phyloP scores from a whole-genome alignment of 176 grass and related monocot species.

The Alopecurus myosuroides region DNA sequence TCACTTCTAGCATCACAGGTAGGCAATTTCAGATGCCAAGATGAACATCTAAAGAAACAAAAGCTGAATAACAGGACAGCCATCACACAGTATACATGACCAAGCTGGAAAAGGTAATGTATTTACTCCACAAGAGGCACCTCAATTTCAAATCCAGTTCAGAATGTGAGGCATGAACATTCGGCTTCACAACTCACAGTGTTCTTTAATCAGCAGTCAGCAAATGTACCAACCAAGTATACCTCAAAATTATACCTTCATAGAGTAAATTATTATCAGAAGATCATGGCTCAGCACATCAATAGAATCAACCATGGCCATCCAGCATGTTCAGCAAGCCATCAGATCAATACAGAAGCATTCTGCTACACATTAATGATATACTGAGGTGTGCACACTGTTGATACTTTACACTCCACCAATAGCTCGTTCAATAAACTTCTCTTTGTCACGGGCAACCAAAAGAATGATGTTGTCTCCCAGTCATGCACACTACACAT shows the following conservation, averaged over 20 bases:
- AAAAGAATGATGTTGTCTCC: neutral
- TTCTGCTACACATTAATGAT: neutral
- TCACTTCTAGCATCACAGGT: neutral
- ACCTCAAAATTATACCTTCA: neutral
- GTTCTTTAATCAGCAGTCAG: neutral
- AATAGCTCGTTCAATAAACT: neutral
- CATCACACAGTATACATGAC: neutral
- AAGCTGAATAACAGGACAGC: constrained; percentile 21
- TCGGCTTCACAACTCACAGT: neutral
- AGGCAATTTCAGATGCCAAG: neutral
- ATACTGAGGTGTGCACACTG: neutral
- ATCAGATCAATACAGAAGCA: neutral
- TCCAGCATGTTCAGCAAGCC: neutral
- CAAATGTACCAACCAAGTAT: neutral
- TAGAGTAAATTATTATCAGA: neutral
- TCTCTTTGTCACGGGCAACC: neutral
- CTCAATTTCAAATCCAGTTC: neutral
- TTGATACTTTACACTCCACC: constrained; percentile 19
- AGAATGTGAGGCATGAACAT: neutral
- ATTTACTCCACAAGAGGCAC: neutral
- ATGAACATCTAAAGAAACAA: constrained; percentile 12
- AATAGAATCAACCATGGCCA: neutral
- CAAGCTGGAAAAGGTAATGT: neutral
- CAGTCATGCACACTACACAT: neutral
- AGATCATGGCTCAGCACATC: neutral